These are phyloP conservation scores for Amoebophrya sp. DNA, from an alignment of 169 alveolate genomes.

Conservation along the genomic window DNA sequence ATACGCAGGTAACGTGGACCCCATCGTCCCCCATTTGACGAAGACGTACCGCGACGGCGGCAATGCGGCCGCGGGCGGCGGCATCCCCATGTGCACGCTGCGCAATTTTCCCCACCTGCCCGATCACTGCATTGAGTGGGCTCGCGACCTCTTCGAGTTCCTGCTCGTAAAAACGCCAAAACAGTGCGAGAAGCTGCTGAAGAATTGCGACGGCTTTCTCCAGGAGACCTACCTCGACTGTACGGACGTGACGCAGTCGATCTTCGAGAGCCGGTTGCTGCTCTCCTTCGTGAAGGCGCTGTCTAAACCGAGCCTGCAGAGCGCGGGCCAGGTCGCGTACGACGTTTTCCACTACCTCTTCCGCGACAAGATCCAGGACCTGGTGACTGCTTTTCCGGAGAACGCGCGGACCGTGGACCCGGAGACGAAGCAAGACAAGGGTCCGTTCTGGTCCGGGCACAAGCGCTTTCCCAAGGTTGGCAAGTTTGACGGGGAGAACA, in stretches of 20 bases:
- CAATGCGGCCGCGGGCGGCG: slow-evolving; percentile 22
- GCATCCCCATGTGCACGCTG: slow-evolving; percentile 82
- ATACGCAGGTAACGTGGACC: slow-evolving; percentile 27
- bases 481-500: slow-evolving; percentile 61
- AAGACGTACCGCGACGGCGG: slow-evolving; percentile 29
- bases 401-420: slow-evolving; percentile 26
- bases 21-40: slow-evolving; percentile 26
- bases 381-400: slow-evolving; percentile 26
- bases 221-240: slow-evolving; percentile 6
- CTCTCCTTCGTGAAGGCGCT: not conserved
- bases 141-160: slow-evolving; percentile 91
- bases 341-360: slow-evolving; percentile 29
- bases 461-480: slow-evolving; percentile 91
- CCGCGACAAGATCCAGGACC: slow-evolving; percentile 31
- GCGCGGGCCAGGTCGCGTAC: slow-evolving; percentile 27
- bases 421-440: slow-evolving; percentile 31
- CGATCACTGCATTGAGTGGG: slow-evolving; percentile 98
- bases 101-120: slow-evolving; percentile 93
- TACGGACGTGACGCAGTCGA: slow-evolving; percentile 24
- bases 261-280: not conserved
- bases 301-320: too few relatives aligned
- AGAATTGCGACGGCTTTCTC: slow-evolving; percentile 17
- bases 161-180: slow-evolving; percentile 74
- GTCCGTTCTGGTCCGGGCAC: slow-evolving; percentile 95
- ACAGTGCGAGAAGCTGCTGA: too few relatives aligned